Evolutionary conservation across 164 flowering plant genomes (phyloP), one percentile per base, ranked within the genome.

Genomic region (Liriodendron chinense): DNA sequence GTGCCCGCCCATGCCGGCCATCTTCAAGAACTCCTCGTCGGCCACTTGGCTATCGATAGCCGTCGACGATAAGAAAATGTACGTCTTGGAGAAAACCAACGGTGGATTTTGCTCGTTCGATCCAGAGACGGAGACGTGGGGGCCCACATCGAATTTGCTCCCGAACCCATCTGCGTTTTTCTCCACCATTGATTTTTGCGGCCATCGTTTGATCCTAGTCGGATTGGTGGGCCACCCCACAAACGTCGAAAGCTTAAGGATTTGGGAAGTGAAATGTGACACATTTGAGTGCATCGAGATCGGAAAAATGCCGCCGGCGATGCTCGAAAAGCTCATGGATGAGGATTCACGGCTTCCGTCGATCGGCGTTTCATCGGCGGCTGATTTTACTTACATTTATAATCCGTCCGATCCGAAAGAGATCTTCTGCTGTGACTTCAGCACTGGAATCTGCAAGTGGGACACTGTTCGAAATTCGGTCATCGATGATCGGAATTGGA

Each of bases 41-140:
- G 79, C 90, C 67, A 80, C 85, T 10, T 89, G 92, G 92, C 85
- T 91, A 43, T 89, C 97, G 0, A 79, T 80, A 8, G 92, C 94
- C 6, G 84, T 77, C 1, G 43, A 75, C 8, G 68, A 68, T 9
- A 18, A 13, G 0, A 75, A 78, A 43, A 72, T 94, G 79, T 82
- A 74, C 78, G 80, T 90, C 50, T 69, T 84, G 24, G 92, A 86
- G 74, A 88, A 87, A 23, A 47, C 24, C 21, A 80, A 96, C 1
- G 94, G 94, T 0, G 64, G 64, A 12, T 78, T 88, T 1, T 82
- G 84, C 79, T 68, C 82, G 14, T 90, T 91, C 74, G 82, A 89
- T 61, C 80, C 88, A 43, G 50, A 50, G 0, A 70, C 86, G 1
- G 78, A 72, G 69, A 67, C 59, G 0, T 94, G 98, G 98, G 71